Percentiles rank a stretch among this genome's conserved stretches.
phyloP scores from a whole-genome alignment of 371 early-diverging fungal species.

The Parasitella parasitica region DNA sequence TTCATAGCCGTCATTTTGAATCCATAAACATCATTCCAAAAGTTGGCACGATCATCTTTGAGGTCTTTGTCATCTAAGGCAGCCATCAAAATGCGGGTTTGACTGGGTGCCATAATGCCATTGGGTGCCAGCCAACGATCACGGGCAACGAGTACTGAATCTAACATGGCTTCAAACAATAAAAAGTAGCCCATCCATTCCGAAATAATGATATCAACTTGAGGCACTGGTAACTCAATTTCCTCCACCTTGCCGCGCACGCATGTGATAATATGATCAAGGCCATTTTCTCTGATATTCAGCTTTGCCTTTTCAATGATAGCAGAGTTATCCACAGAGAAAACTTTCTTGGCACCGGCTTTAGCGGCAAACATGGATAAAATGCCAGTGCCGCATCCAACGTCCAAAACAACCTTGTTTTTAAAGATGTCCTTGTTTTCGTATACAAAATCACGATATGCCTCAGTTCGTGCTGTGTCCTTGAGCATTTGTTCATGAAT shows the following conservation, averaged over 20 bases:
- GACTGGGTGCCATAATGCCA: slow-evolving; percentile 74
- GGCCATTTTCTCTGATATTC: slow-evolving; percentile 77
- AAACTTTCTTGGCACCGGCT: slow-evolving; percentile 63
- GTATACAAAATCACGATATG: slow-evolving; percentile 91
- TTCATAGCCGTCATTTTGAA: slow-evolving; percentile 88
- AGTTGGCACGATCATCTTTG: slow-evolving; percentile 73
- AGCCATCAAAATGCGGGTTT: slow-evolving; percentile 74
- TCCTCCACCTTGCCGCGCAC: slow-evolving; percentile 86
- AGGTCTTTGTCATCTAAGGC: slow-evolving; percentile 80
- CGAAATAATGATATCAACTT: slow-evolving; percentile 87
- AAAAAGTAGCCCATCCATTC: slow-evolving; percentile 95
- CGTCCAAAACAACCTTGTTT: slow-evolving; percentile 96
- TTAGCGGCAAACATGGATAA: slow-evolving; percentile 97
- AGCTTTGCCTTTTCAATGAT: slow-evolving; percentile 82
- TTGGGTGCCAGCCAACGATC: slow-evolving; percentile 76
- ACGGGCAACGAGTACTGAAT: slow-evolving; percentile 84
- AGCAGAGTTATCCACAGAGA: slow-evolving; percentile 84
- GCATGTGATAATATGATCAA: slow-evolving; percentile 70
- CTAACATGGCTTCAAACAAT: slow-evolving; percentile 88
- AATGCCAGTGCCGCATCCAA: slow-evolving; percentile 98
- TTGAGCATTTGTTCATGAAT: slow-evolving; percentile 68
- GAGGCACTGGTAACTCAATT: slow-evolving; percentile 71
- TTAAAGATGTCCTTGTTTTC: slow-evolving; percentile 93
- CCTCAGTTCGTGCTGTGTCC: slow-evolving; percentile 81
- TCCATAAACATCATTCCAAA: slow-evolving; percentile 89